Percentiles rank a stretch among this genome's conserved stretches.
phyloP scores from a whole-genome alignment of 129 eudicot genomes.

The Heracleum sosnowskyi region DNA sequence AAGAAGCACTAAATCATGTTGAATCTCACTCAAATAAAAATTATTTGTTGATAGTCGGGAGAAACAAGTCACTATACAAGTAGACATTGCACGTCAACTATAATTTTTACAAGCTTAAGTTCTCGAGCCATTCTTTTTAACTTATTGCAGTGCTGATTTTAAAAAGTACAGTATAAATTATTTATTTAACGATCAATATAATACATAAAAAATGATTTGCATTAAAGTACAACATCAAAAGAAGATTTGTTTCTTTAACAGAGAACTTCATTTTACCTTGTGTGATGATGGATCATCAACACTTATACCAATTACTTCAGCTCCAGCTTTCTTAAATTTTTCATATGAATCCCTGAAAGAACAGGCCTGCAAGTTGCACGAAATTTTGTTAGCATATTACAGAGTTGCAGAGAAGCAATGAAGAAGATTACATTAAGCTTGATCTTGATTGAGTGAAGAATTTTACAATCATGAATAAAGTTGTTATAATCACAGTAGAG shows the following conservation, averaged over 20 bases:
- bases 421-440: too few species aligned
- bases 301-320: slow-evolving; percentile 54
- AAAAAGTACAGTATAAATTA: too few species aligned
- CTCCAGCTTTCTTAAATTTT: slow-evolving; percentile 66
- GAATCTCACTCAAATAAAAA: too few species aligned
- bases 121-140: not conserved
- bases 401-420: too few species aligned
- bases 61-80: not conserved
- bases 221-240: not conserved
- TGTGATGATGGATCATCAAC: slow-evolving; percentile 58
- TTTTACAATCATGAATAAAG: too few species aligned
- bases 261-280: slow-evolving; percentile 49
- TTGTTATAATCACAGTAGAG: too few species aligned
- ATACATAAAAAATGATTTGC: not conserved
- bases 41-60: too few species aligned
- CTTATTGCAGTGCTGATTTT: not conserved
- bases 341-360: slow-evolving; percentile 63
- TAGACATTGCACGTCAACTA: not conserved
- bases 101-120: not conserved
- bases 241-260: not conserved
- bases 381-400: not conserved
- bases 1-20: not conserved
- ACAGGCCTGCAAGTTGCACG: slow-evolving; percentile 28
- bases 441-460: too few species aligned
- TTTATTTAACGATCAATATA: not conserved